Percentiles rank a stretch among this genome's conserved stretches.
phyloP scores from a whole-genome alignment of 2,329 filamentous ascomycete genomes.

The Aspergillus tanneri region DNA sequence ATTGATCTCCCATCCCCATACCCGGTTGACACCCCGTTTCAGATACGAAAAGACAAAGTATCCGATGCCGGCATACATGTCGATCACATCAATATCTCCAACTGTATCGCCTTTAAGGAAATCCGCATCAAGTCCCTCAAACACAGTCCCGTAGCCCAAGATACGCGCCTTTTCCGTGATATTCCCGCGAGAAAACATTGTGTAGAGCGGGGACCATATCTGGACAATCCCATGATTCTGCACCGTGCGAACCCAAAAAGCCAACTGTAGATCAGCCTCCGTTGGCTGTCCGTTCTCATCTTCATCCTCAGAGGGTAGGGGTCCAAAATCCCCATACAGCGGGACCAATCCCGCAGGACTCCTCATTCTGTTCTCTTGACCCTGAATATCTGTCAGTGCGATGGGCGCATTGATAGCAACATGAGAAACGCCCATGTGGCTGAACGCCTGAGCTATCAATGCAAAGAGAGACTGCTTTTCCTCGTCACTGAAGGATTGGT shows the following conservation, averaged over 20 bases:
- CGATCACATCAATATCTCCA: constrained; percentile 53
- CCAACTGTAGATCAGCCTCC: constrained; percentile 58
- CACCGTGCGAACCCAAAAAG: constrained; percentile 75
- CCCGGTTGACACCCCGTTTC: constrained; percentile 62
- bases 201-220: constrained; percentile 83
- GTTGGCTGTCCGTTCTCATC: constrained; percentile 32
- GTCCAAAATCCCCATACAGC: constrained; percentile 73
- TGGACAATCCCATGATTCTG: constrained; percentile 78
- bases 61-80: constrained; percentile 89
- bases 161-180: constrained; percentile 82
- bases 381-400: constrained; percentile 32
- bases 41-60: constrained; percentile 90
- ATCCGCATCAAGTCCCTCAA: constrained; percentile 34
- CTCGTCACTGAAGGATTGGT: constrained; percentile 24
- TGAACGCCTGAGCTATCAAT: constrained; percentile 43
- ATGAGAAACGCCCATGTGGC: constrained; percentile 48
- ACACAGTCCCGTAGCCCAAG: constrained; percentile 47
- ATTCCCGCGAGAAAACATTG: constrained; percentile 93
- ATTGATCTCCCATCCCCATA: constrained; percentile 89
- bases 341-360: constrained; percentile 69
- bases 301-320: constrained; percentile 29
- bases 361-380: constrained; percentile 67
- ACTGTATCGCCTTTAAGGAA: constrained; percentile 25
- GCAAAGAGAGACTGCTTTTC: constrained; percentile 42
- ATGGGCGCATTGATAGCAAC: constrained; percentile 62